Evolutionary conservation across 495 filamentous ascomycete species (phyloP).

Genomic region (Sporormia fimetaria): DNA sequence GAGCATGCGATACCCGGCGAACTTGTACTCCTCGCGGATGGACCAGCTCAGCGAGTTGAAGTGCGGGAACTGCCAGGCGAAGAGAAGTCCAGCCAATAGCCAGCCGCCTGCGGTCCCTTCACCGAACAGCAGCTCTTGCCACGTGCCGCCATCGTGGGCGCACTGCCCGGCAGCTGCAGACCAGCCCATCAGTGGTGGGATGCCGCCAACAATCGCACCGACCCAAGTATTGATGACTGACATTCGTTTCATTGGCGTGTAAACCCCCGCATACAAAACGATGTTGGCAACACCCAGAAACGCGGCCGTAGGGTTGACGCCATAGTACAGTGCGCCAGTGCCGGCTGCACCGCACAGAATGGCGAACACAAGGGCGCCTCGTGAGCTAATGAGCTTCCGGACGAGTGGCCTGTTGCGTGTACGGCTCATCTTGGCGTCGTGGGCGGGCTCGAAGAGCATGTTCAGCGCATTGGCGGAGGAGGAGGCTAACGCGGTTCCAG

Average conservation of each 20-base stretch:
- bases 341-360: slow-evolving; percentile 54
- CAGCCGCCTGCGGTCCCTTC: slow-evolving; percentile 70
- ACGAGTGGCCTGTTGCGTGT: slow-evolving; percentile 86
- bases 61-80: slow-evolving; percentile 97
- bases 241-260: slow-evolving; percentile 84
- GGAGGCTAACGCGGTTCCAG: slow-evolving; percentile 73
- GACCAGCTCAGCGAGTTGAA: slow-evolving; percentile 86
- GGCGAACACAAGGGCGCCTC: slow-evolving; percentile 72
- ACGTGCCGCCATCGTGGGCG: slow-evolving; percentile 56
- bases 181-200: slow-evolving; percentile 97
- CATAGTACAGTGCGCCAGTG: slow-evolving; percentile 61
- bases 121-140: slow-evolving; percentile 68
- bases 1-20: slow-evolving; percentile 84
- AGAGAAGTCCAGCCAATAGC: slow-evolving; percentile 72
- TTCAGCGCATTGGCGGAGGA: slow-evolving; percentile 89
- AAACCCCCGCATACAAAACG: slow-evolving; percentile 74
- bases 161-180: slow-evolving; percentile 81
- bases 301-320: slow-evolving; percentile 87
- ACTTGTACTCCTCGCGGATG: slow-evolving; percentile 80
- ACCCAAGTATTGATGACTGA: slow-evolving; percentile 90
- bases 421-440: slow-evolving; percentile 84
- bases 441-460: slow-evolving; percentile 87
- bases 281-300: slow-evolving; percentile 81
- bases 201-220: slow-evolving; percentile 82
- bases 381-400: slow-evolving; percentile 62